Conservation (phyloP, 495 filamentous ascomycete genomes). For the Ascodesmis nigricans region DNA sequence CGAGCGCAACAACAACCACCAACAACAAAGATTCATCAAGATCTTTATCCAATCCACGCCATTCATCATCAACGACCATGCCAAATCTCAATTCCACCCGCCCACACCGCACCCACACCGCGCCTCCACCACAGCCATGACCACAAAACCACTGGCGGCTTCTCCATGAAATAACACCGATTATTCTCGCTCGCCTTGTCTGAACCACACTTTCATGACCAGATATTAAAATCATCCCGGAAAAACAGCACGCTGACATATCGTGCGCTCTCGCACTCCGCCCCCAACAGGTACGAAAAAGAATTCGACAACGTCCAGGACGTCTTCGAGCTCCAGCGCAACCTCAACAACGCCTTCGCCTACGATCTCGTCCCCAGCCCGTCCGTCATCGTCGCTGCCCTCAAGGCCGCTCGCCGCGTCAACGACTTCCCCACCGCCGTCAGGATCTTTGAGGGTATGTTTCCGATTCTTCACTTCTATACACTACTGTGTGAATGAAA, state of each 20-base stretch:
- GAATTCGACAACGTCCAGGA: conserved; percentile 95
- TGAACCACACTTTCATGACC: too few species aligned
- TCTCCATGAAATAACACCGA: too few species aligned
- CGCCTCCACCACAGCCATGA: too few species aligned
- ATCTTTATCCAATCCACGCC: too few species aligned
- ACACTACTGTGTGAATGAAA: too few species aligned
- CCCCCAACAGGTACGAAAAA: conserved; percentile 67
- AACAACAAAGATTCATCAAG: too few species aligned
- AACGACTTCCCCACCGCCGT: conserved; percentile 98
- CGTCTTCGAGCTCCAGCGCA: conserved; percentile 99
- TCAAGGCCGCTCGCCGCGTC: conserved; percentile 79
- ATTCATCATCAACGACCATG: too few species aligned
- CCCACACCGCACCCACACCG: too few species aligned
- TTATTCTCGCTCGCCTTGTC: too few species aligned
- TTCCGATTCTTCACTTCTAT: conserved; percentile 3
- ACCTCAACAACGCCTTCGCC: conserved; percentile 99
- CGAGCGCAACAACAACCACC: too few species aligned
- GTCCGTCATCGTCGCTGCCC: conserved; percentile 72
- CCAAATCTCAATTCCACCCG: too few species aligned
- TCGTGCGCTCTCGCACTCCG: conserved; percentile 7
- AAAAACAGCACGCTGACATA: conserved; percentile 20
- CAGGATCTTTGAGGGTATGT: conserved; percentile 85
- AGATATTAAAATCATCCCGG: too few species aligned
- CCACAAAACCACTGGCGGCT: conserved; percentile 9
- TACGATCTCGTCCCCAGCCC: conserved; percentile 97